Percentiles rank a stretch among this genome's conserved stretches.
These are phyloP conservation scores for Porogramme epimiltina DNA, from an alignment of 1,284 basidiomycete species.

Conservation along the genomic window DNA sequence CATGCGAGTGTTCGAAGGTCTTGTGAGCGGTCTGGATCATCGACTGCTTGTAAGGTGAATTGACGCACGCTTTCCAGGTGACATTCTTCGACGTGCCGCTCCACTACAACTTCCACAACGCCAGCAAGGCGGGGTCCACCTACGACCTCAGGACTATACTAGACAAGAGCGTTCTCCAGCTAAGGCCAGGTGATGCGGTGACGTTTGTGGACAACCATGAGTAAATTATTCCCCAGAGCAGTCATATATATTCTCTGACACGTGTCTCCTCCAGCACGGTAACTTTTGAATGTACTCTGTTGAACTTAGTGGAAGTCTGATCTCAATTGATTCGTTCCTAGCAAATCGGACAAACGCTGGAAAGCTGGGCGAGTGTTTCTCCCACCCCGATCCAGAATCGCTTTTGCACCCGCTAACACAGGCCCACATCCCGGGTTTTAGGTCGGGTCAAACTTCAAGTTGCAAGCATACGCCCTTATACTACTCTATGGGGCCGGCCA, in stretches of 20 bases:
- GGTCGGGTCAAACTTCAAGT: conserved; percentile 71
- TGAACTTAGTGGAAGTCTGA: background rate
- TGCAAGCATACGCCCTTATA: conserved; percentile 86
- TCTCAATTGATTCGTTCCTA: conserved; percentile 28
- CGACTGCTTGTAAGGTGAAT: background rate
- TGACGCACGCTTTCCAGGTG: conserved; percentile 42
- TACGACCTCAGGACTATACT: conserved; percentile 72
- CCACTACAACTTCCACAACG: conserved; percentile 70
- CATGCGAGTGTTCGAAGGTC: conserved; percentile 60
- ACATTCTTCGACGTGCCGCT: conserved; percentile 82
- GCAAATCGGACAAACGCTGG: conserved; percentile 73
- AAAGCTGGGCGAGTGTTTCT: conserved; percentile 70
- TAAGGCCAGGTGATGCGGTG: conserved; percentile 69
- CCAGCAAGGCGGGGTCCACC: conserved; percentile 55
- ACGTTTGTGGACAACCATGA: conserved; percentile 87
- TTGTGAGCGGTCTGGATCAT: conserved; percentile 41
- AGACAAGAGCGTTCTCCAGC: conserved; percentile 55
- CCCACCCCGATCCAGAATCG: background rate
- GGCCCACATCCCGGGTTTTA: conserved; percentile 28
- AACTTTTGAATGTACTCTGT: conserved; percentile 22
- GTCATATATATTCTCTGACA: background rate
- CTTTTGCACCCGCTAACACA: background rate
- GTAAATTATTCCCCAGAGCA: conserved; percentile 43
- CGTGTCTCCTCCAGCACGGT: conserved; percentile 49
- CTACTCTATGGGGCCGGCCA: conserved; percentile 83